Base-by-base conservation (phyloP, 495 filamentous ascomycete species). In the Talaromyces ruber region DNA sequence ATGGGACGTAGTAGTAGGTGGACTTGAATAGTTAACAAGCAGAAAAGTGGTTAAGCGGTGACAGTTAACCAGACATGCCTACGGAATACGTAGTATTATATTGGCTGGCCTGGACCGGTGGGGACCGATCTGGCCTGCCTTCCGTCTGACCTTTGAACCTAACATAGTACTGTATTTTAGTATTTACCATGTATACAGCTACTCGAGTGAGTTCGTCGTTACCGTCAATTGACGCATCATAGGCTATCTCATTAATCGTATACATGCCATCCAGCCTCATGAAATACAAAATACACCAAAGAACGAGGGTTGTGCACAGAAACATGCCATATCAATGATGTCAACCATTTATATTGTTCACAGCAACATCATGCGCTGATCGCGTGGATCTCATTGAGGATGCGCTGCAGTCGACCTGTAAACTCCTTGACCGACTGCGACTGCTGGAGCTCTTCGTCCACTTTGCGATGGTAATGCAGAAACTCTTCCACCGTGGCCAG, bases 401-500 rank as follows among this genome's bases (percentile, higher is more conserved):
- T 71, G 43, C 69, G 66, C 64, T 89, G 79, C 22, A 95, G 76
- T 28, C 86, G 81, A 53, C 73, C 72, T 51, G 83, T 81, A 68
- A 89, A 86, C 28, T 75, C 82, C 61, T 69, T 76, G 65, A 76
- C 76, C 60, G 71, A 34, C 6, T 73, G 70, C 12, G 61, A 57
- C 21, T 65, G 34, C 18, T 65, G 60, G 21, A 65, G 62, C 37
- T 73, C 74, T 29, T 71, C 69, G 64, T 95, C 93, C 43, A 92
- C 89, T 65, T 85, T 85, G 67, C 83, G 80, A 69, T 97, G 83
- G 71, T 91, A 86, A 39, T 80, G 77, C 63, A 95, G 81, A 63
- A 98, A 98, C 67, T 97, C 92, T 61, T 88, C 85, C 22, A 96
- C 83, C 6, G 88, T 89, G n/a, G 84, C 82, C n/a, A 94, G 69